Evolutionary conservation across 2,329 filamentous ascomycete genomes (phyloP).

Genomic region (Aspergillus ruber): DNA sequence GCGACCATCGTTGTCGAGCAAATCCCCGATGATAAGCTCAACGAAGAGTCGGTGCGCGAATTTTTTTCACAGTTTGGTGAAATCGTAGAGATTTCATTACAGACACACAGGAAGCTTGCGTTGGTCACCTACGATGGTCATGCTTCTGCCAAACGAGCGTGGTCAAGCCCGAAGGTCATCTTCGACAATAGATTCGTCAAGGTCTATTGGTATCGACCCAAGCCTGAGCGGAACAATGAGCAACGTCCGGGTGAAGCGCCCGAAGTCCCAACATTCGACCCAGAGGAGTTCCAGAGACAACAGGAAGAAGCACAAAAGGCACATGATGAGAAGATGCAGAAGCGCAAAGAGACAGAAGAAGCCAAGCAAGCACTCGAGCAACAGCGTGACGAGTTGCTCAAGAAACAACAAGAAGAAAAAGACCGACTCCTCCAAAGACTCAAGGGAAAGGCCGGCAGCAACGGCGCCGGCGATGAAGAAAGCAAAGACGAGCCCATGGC

Average conservation of each 20-base stretch:
- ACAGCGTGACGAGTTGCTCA: constrained; percentile 45
- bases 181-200: constrained; percentile 62
- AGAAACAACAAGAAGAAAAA: constrained; percentile 51
- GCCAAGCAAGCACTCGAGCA: constrained; percentile 48
- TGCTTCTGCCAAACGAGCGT: constrained; percentile 48
- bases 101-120: constrained; percentile 48
- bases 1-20: constrained; percentile 56
- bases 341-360: constrained; percentile 47
- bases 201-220: constrained; percentile 55
- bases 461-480: constrained; percentile 19
- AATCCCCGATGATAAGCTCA: constrained; percentile 53
- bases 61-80: constrained; percentile 56
- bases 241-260: constrained; percentile 13
- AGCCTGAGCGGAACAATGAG: constrained; percentile 24
- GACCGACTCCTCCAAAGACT: constrained; percentile 45
- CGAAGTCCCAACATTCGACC: constrained; percentile 43
- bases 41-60: constrained; percentile 46
- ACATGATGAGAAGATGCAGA: constrained; percentile 49
- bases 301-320: constrained; percentile 53
- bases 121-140: constrained; percentile 50
- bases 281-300: constrained; percentile 48
- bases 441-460: constrained; percentile 33
- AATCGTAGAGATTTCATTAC: constrained; percentile 50
- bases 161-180: constrained; percentile 55
- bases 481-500: constrained; percentile 15